Conservation (phyloP, 306 rosid genomes). For the Medicago arabica region DNA sequence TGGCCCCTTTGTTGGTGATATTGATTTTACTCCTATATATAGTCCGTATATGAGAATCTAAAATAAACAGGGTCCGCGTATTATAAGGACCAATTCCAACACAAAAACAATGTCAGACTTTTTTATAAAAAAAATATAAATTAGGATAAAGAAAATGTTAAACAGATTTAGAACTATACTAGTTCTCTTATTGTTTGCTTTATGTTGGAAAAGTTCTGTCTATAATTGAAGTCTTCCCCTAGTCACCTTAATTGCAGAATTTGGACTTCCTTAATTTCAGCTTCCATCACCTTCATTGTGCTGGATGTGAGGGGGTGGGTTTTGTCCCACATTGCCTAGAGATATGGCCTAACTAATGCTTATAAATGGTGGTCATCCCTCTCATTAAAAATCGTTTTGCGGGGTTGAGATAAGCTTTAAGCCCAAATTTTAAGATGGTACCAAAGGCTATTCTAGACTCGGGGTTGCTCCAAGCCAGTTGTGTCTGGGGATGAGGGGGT, state of each 20-base stretch:
- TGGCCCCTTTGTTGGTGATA: not conserved
- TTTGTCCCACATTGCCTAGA: not conserved
- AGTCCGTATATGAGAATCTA: not conserved
- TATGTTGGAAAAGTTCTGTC: not conserved
- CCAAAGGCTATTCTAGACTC: not conserved
- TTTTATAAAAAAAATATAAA: not conserved
- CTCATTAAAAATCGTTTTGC: not conserved
- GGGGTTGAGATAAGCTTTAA: not conserved
- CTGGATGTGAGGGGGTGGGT: not conserved
- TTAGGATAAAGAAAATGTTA: conserved; percentile 4
- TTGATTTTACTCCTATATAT: not conserved
- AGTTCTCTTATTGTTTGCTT: conserved; percentile 10
- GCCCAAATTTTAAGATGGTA: not conserved
- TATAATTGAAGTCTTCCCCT: not conserved
- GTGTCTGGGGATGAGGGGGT: not conserved
- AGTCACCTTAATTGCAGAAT: not conserved
- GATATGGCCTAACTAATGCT: not conserved
- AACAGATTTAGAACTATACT: not conserved
- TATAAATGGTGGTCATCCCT: not conserved
- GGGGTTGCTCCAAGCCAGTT: not conserved
- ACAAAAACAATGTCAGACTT: not conserved
- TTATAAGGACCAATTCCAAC: not conserved
- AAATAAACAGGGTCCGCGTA: not conserved
- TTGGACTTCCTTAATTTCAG: not conserved
- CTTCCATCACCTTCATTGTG: not conserved